A percentile compares a stretch with the other conserved stretches of the same genome.
phyloP scores from a whole-genome alignment of 2,329 filamentous ascomycete genomes.

The Pyrenochaeta sp. region DNA sequence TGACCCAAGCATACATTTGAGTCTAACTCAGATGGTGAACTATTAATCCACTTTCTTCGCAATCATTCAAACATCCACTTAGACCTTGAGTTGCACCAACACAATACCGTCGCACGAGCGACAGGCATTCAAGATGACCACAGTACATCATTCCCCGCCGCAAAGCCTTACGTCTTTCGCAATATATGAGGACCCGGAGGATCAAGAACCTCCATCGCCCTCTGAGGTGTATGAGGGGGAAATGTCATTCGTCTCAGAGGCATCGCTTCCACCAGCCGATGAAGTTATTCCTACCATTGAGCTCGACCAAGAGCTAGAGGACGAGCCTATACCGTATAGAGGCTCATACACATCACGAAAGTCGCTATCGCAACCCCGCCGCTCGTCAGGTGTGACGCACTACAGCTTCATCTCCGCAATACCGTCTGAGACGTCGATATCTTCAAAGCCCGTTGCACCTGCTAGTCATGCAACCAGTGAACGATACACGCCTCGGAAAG shows the following conservation, averaged over 20 bases:
- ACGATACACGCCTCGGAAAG: slow-evolving; percentile 65
- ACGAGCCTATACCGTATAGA: slow-evolving; percentile 37
- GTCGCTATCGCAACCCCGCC: slow-evolving; percentile 31
- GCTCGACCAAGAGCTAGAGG: slow-evolving; percentile 19
- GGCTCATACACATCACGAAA: slow-evolving; percentile 44
- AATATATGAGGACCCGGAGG: slow-evolving; percentile 45
- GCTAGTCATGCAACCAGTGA: slow-evolving; percentile 35
- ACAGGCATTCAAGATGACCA: slow-evolving; percentile 37
- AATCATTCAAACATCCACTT: slow-evolving; percentile 2
- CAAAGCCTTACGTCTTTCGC: slow-evolving; percentile 43
- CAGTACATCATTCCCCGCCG: slow-evolving; percentile 40
- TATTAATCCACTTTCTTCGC: slow-evolving; percentile 5
- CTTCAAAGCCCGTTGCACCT: slow-evolving; percentile 40
- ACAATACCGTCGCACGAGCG: slow-evolving; percentile 24
- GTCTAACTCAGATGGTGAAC: slow-evolving; percentile 11
- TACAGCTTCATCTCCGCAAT: slow-evolving; percentile 49
- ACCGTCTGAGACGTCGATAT: slow-evolving; percentile 49
- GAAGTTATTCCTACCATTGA: slow-evolving; percentile 44
- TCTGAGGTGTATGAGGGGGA: slow-evolving; percentile 43
- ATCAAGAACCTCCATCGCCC: slow-evolving; percentile 39
- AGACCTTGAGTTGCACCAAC: slow-evolving; percentile 25
- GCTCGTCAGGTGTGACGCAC: slow-evolving; percentile 38
- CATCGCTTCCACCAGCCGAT: slow-evolving; percentile 36
- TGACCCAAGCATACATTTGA: slow-evolving; percentile 9
- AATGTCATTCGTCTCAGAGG: slow-evolving; percentile 44